Base-by-base conservation (phyloP, 2,329 filamentous ascomycete species). In the Scedosporium apiospermum region DNA sequence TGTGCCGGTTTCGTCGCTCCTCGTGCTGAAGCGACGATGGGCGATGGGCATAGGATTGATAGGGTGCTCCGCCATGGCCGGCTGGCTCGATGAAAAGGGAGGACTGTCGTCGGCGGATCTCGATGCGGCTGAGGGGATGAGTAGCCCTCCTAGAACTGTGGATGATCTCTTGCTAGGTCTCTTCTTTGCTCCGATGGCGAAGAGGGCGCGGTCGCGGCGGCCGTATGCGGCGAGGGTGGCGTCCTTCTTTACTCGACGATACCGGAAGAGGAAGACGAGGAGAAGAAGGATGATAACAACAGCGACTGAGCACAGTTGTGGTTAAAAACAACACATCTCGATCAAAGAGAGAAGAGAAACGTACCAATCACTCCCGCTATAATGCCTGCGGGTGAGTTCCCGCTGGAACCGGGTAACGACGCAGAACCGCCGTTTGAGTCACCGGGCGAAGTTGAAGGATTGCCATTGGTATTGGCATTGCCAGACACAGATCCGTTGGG, bases 261-360 rank as follows among this genome's bases (percentile, higher is more conserved):
- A 55, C 1, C 51, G 51, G 51, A 55, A 55, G 6, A 55, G 67
- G 58, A 55, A 55, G 51, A 16, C 23, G 51, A 55, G n/a, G 12
- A 55, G 21, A 23, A 55, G 23, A 26, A 55, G 21, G 2, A 55
- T 23, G 51, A 55, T 23, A 10, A 55, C 21, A 6, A 26, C 51
- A 23, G 3, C 23, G 7, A 55, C 51, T 55, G 23, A 26, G 30
- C 9, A 38, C 34, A 3, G 34, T 55, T 14, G 3, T 2, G 16
- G 51, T 55, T 55, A 55, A 23, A 14, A 18, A 12, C 12, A 1
- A 26, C 51, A 4, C 6, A 2, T 38, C 10, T 38, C 34, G 12
- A 38, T 38, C 34, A 38, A 38, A 3, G 44, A 49, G 44, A 49
- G 44, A 49, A 49, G n/a, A 16, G 23, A 23, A 55, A 55, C 51